Evolutionary conservation across 2,329 filamentous ascomycete species (phyloP).

Genomic region (Stagonosporopsis rhizophila): DNA sequence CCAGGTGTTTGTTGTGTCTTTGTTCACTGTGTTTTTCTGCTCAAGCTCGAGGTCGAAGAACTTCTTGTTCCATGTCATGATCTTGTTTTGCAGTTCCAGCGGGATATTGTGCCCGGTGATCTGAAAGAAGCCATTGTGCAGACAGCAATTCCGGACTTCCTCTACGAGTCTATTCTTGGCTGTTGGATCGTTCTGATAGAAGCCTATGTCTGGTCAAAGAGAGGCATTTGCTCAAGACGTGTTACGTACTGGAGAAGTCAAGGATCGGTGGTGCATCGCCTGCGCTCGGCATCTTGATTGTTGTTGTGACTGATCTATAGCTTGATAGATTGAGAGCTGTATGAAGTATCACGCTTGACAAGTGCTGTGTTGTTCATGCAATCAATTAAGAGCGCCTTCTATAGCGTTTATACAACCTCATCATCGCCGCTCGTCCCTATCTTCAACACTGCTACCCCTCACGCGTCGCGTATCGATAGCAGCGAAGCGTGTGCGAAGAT

Average conservation of each 20-base stretch:
- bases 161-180: slow-evolving; percentile 33
- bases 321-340: not conserved
- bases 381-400: not conserved
- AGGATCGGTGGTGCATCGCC: slow-evolving; percentile 36
- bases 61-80: slow-evolving; percentile 50
- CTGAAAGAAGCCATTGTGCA: slow-evolving; percentile 56
- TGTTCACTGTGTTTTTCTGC: slow-evolving; percentile 50
- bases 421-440: not conserved
- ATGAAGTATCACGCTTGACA: not conserved
- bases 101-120: slow-evolving; percentile 54
- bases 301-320: not conserved
- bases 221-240: not conserved
- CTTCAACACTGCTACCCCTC: slow-evolving; percentile 6
- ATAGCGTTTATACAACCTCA: slow-evolving; percentile 2
- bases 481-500: slow-evolving; percentile 3
- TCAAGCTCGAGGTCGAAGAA: slow-evolving; percentile 52
- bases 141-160: slow-evolving; percentile 40
- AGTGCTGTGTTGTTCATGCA: not conserved
- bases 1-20: slow-evolving; percentile 51
- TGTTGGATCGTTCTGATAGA: slow-evolving; percentile 33
- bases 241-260: slow-evolving; percentile 35
- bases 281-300: slow-evolving; percentile 28
- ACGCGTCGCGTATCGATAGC: slow-evolving; percentile 8
- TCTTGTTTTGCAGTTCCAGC: slow-evolving; percentile 45
- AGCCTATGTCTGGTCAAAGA: slow-evolving; percentile 25